Evolutionary conservation across 176 grass and related monocot species (phyloP), one percentile per base, ranked within the genome.

Genomic region (Melocanna baccifera): DNA sequence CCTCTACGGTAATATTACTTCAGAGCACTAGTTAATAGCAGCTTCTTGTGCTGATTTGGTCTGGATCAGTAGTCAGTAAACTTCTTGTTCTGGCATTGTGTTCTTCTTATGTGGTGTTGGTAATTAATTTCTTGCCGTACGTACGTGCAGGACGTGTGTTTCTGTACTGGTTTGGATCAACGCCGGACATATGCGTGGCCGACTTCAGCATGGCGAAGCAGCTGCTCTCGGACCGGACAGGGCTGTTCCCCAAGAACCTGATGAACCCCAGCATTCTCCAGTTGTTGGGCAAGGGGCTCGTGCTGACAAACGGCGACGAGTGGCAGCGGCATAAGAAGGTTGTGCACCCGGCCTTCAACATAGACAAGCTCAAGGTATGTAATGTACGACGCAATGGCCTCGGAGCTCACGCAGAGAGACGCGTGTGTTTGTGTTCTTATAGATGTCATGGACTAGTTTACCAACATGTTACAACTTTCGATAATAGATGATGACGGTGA

Each of bases 301-400:
- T 83, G 0, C 7, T 87, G 25, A 20, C 68, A 1, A 29, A 91
- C 75, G 89, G 92, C 26, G 47, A 90, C 19, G 84, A 87, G 12
- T 94, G 92, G 92, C 76, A 79, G 6, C 87, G 92, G 7, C 92
- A 94, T 73, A 78, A 69, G 52, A 91, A 73, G 74, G 83, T 89
- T 1, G 70, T 94, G 26, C 90, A 89, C 70, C 92, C 92, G 19
- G 92, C 89, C 28, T 94, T 94, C 89, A 78, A 85, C 83, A 78
- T 81, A 25, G 86, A 94, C 76, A 94, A 94, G 64, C 89, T 94
- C 80, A 94, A 94, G 92, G 89, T 87, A 76, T 3, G 12, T 14
- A 30, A 76, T 3, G 12, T 14, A 30, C 5, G 15, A 37, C 6
- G 29, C 56, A 18, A 18, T 59, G 50, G 43, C n/a, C 36, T 32